Percentiles rank a stretch among this genome's conserved stretches.
Conservation (phyloP, 495 filamentous ascomycete genomes). For the Talaromyces thailandensis region DNA sequence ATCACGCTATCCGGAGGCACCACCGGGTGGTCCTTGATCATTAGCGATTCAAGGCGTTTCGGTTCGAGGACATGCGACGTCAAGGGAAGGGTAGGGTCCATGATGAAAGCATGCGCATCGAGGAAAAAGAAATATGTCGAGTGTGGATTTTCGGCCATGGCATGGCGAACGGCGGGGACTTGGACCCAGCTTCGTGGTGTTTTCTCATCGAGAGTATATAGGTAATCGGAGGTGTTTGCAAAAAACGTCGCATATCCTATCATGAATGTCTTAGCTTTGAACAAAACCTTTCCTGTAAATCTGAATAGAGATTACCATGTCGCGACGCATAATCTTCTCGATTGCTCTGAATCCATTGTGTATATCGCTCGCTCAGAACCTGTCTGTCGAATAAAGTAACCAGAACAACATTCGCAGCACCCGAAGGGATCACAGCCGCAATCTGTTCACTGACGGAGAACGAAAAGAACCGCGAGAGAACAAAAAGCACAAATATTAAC, state of each 20-base stretch:
- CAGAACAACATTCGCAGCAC: constrained; percentile 72
- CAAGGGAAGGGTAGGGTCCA: constrained; percentile 69
- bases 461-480: constrained; percentile 45
- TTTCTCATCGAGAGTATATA: constrained; percentile 44
- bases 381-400: constrained; percentile 74
- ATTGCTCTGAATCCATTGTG: constrained; percentile 69
- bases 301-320: constrained; percentile 59
- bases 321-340: constrained; percentile 74
- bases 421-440: constrained; percentile 42
- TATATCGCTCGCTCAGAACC: constrained; percentile 49
- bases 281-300: neutral
- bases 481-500: constrained; percentile 51
- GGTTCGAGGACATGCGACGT: constrained; percentile 61
- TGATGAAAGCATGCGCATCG: constrained; percentile 74
- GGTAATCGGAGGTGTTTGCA: constrained; percentile 64
- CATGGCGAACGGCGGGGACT: constrained; percentile 83
- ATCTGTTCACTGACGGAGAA: constrained; percentile 19
- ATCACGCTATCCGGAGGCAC: constrained; percentile 96
- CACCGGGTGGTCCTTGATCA: constrained; percentile 76
- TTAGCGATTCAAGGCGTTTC: constrained; percentile 60
- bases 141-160: constrained; percentile 68
- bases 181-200: constrained; percentile 66
- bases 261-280: constrained; percentile 5
- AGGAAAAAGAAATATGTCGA: constrained; percentile 78
- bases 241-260: constrained; percentile 86